Conservation (phyloP, 2,329 filamentous ascomycete species). For the Alternaria postmessia region DNA sequence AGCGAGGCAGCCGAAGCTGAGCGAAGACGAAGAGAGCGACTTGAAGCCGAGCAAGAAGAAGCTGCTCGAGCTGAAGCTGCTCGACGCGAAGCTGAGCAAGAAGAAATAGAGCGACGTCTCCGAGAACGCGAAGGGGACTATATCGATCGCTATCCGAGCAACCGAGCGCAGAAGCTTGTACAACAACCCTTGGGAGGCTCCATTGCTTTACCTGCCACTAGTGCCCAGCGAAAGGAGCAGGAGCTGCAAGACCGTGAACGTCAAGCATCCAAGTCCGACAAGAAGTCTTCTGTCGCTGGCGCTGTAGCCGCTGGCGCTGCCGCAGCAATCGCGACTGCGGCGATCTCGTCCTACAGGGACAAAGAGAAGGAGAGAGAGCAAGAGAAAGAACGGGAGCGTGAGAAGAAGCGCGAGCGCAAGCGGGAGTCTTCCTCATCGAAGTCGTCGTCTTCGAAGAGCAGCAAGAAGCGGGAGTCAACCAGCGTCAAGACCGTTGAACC, state of each 20-base stretch:
- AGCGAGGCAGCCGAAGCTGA: slow-evolving; percentile 30
- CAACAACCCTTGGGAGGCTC: slow-evolving; percentile 42
- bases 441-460: slow-evolving; percentile 18
- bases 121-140: slow-evolving; percentile 38
- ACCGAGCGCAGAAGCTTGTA: slow-evolving; percentile 36
- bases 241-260: slow-evolving; percentile 47
- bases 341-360: slow-evolving; percentile 40
- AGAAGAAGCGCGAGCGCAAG: slow-evolving; percentile 20
- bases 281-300: slow-evolving; percentile 50
- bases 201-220: slow-evolving; percentile 41
- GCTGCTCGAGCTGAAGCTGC: slow-evolving; percentile 33
- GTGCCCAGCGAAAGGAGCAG: slow-evolving; percentile 44
- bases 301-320: slow-evolving; percentile 46
- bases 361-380: slow-evolving; percentile 24
- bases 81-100: slow-evolving; percentile 41
- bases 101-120: slow-evolving; percentile 36
- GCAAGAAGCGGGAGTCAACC: slow-evolving; percentile 38
- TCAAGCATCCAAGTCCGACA: slow-evolving; percentile 45
- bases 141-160: slow-evolving; percentile 32
- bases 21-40: slow-evolving; percentile 34
- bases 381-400: slow-evolving; percentile 20
- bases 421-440: slow-evolving; percentile 16
- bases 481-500: slow-evolving; percentile 48
- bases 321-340: slow-evolving; percentile 41
- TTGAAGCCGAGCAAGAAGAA: slow-evolving; percentile 41